Evolutionary conservation across 1,284 basidiomycete species (phyloP).

Genomic region (Puccinia coronata): DNA sequence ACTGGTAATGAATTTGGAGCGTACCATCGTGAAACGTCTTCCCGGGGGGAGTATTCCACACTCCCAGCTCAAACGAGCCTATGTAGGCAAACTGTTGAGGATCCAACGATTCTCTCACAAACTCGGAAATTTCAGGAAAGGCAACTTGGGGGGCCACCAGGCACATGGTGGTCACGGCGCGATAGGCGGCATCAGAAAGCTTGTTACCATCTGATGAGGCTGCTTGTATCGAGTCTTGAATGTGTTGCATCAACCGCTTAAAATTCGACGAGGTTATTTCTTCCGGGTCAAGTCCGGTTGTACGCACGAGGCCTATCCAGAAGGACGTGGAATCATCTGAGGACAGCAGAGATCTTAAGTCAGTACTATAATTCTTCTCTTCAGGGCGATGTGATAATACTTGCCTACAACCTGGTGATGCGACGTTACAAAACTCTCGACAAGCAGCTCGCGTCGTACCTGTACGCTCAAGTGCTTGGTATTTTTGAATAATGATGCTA

Average conservation of each 20-base stretch:
- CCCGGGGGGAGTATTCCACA: conserved; percentile 81
- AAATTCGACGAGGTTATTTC: conserved; percentile 64
- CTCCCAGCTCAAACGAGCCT: conserved; percentile 72
- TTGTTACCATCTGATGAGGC: neutral
- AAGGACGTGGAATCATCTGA: conserved; percentile 37
- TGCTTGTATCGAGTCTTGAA: conserved; percentile 52
- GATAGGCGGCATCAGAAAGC: conserved; percentile 66
- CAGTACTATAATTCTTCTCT: neutral
- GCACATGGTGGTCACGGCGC: conserved; percentile 72
- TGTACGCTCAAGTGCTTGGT: conserved; percentile 30
- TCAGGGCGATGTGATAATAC: neutral
- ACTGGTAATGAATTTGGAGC: conserved; percentile 60
- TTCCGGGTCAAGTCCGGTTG: conserved; percentile 64
- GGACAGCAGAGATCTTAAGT: neutral
- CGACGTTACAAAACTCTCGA: conserved; percentile 40
- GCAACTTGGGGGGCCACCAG: conserved; percentile 74
- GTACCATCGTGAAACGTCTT: conserved; percentile 70
- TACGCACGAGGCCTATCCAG: conserved; percentile 45
- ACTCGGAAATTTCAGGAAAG: conserved; percentile 70
- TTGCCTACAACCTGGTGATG: conserved; percentile 43
- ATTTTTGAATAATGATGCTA: conserved; percentile 78
- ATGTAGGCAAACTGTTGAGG: conserved; percentile 66
- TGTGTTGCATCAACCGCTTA: conserved; percentile 75
- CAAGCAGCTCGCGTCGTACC: conserved; percentile 22
- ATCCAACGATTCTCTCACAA: conserved; percentile 69